phyloP scores from a whole-genome alignment of 2,329 filamentous ascomycete genomes.

The Apiospora malaysiana region DNA sequence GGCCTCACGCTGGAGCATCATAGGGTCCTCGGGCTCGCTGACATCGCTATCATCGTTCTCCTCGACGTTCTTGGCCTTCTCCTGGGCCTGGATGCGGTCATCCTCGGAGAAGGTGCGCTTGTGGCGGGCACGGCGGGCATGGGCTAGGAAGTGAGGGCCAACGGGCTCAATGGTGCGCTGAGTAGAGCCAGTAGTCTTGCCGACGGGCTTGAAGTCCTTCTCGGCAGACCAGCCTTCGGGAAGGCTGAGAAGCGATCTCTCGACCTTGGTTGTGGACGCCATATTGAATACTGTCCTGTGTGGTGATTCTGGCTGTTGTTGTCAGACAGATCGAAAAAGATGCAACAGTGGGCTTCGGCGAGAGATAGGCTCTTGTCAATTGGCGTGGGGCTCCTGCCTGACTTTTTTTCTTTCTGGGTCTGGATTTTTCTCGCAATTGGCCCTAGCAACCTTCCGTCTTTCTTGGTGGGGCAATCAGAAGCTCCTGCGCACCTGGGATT shows the following conservation, averaged over 20 bases:
- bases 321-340: conserved; percentile 15
- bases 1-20: conserved; percentile 90
- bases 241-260: conserved; percentile 74
- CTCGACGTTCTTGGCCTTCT: conserved; percentile 94
- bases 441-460: neutral
- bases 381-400: conserved; percentile 2
- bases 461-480: neutral
- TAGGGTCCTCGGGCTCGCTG: conserved; percentile 90
- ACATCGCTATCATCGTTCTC: conserved; percentile 89
- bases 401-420: neutral
- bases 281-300: conserved; percentile 49
- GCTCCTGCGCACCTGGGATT: neutral
- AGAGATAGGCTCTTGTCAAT: neutral
- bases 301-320: conserved; percentile 24
- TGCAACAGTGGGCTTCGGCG: conserved; percentile 1
- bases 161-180: conserved; percentile 94
- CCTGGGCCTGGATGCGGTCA: conserved; percentile 94
- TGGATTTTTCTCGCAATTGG: conserved; percentile 2
- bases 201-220: conserved; percentile 89
- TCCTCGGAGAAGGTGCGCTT: conserved; percentile 99
- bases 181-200: conserved; percentile 75
- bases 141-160: conserved; percentile 95
- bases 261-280: conserved; percentile 67
- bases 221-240: conserved; percentile 83
- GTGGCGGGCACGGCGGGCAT: conserved; percentile 93